phyloP scores from a whole-genome alignment of 768 basidiomycete genomes.

The Suillus cothurnatus region DNA sequence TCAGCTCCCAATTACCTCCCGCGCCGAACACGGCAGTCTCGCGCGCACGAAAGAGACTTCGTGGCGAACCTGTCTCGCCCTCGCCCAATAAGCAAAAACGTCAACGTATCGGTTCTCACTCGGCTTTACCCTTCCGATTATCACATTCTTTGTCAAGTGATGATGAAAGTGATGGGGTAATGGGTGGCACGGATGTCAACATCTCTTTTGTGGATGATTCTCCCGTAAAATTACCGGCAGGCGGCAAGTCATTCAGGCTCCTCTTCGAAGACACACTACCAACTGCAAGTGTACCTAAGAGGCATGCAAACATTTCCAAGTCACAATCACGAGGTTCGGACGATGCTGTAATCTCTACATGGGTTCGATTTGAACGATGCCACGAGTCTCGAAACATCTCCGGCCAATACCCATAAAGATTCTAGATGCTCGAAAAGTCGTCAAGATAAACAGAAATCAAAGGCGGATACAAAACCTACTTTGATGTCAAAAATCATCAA shows the following conservation, averaged over 20 bases:
- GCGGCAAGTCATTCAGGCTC: conserved; percentile 63
- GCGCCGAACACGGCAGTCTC: conserved; percentile 49
- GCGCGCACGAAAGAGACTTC: conserved; percentile 77
- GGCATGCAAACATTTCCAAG: neutral
- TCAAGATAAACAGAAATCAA: too few relatives aligned
- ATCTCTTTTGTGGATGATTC: conserved; percentile 69
- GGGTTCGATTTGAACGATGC: conserved; percentile 8
- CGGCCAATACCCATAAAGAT: neutral
- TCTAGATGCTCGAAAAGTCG: neutral
- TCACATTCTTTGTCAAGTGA: conserved; percentile 35
- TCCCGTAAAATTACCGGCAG: conserved; percentile 61
- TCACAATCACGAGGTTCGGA: neutral
- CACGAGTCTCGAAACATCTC: conserved; percentile 4
- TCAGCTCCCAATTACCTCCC: conserved; percentile 21
- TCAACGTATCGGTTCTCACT: conserved; percentile 52
- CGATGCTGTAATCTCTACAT: conserved; percentile 1
- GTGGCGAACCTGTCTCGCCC: conserved; percentile 83
- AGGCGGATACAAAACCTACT: neutral
- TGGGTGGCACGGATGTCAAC: conserved; percentile 32
- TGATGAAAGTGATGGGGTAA: conserved; percentile 36
- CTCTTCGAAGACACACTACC: conserved; percentile 62
- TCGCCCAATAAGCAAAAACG: conserved; percentile 80
- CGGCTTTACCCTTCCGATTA: conserved; percentile 39
- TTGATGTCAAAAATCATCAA: neutral
- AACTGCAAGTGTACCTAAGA: conserved; percentile 21